phyloP scores from a whole-genome alignment of 331 rosid genomes.

The Telfairia occidentalis region DNA sequence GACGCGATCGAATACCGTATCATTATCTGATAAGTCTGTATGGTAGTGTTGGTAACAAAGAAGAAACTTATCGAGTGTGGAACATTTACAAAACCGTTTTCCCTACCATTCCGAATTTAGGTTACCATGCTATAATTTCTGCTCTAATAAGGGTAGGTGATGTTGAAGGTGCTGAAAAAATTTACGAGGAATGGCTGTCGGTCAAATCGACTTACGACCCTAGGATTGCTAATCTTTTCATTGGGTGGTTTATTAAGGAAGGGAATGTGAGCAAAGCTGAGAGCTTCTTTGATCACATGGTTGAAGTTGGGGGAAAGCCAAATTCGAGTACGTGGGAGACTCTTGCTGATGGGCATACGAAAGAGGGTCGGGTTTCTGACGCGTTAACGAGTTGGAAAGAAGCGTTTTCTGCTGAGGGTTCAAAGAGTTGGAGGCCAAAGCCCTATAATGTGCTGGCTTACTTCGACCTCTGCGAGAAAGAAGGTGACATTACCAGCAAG shows the following conservation, averaged over 20 bases:
- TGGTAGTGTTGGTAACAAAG: conserved; percentile 64
- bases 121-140: conserved; percentile 68
- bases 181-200: conserved; percentile 65
- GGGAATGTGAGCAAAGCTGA: conserved; percentile 45
- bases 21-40: conserved; percentile 83
- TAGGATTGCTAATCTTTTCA: conserved; percentile 63
- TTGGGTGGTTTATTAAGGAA: conserved; percentile 39
- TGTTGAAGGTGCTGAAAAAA: conserved; percentile 60
- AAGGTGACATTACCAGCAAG: conserved; percentile 34
- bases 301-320: conserved; percentile 52
- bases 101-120: conserved; percentile 72
- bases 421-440: conserved; percentile 70
- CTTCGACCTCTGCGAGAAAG: conserved; percentile 44
- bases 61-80: conserved; percentile 80
- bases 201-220: conserved; percentile 58
- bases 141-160: conserved; percentile 64
- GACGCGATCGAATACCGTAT: conserved; percentile 74
- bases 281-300: conserved; percentile 43
- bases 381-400: conserved; percentile 64
- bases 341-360: conserved; percentile 50
- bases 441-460: conserved; percentile 37
- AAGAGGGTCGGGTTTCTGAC: conserved; percentile 35
- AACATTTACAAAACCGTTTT: conserved; percentile 49
- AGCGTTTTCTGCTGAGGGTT: conserved; percentile 45
- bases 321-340: conserved; percentile 81